Base-by-base conservation (phyloP, 441 rosid species). In the Erodium texanum region DNA sequence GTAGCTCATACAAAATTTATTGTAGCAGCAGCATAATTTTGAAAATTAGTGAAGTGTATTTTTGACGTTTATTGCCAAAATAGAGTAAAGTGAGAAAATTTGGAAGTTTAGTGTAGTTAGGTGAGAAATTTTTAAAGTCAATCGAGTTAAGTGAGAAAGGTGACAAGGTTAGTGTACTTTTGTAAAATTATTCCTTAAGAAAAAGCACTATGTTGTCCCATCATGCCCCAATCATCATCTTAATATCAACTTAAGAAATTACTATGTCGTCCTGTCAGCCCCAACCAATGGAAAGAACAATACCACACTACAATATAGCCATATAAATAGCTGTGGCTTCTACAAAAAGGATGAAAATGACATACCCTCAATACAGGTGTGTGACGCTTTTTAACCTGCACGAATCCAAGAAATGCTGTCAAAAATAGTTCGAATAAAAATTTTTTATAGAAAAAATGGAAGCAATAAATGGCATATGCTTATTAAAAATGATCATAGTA, bases 351-450 rank as follows among this genome's bases (percentile, higher is more conserved):
- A 24, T 6, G 20, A 62, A 68, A 74, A 63, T 71, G 23, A 66
- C 90, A 64, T 76, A 92, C 96, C 97, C 85, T 92, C 79, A 92
- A 70, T 14, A 89, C 62, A 2, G 96, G 97, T 11, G 94, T 87
- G 45, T 87, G 89, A 56, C 29, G 89, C 80, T 85, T 86, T 79
- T 79, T 91, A 58, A 89, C 89, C 97, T 92, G 92, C 66, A 77
- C 65, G 24, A 69, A 71, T 67, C 34, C 45, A 74, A 71, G 18
- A 29, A 56, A 38, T 69, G 54, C 19, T 1, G 65, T 67, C 56
- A 75, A 64, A 67, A 68, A 61, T n/a, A 36, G 20, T 52, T 20
- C 36, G 56, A 54, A n/a, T 3, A 10, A 16, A 36, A 48, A 36
- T n/a, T n/a, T n/a, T n/a, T n/a, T n/a, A n/a, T 7, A 36, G 0